Evolutionary conservation across 78 protist genomes (phyloP).

Genomic region (Ministeria vibrans): DNA sequence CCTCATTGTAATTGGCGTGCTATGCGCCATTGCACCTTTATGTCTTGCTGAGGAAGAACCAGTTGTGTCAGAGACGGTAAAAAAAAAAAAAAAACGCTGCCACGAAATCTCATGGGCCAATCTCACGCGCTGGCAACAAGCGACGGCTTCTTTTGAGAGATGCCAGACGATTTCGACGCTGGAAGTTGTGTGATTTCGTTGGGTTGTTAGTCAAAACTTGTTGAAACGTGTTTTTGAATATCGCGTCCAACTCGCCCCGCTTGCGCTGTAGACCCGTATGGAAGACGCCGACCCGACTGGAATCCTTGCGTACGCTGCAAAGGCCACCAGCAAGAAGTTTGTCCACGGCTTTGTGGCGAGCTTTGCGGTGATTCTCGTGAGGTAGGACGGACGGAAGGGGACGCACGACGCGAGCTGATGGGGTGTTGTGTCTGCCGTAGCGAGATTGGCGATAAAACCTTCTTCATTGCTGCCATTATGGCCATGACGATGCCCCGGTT

Average conservation of each 20-base stretch:
- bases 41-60: no score
- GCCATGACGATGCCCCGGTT: conserved; percentile 45
- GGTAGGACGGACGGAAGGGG: no score
- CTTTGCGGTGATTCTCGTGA: conserved; percentile 46
- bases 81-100: background rate
- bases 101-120: background rate
- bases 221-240: background rate
- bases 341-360: conserved; percentile 32
- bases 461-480: conserved; percentile 73
- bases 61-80: background rate
- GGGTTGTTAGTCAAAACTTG: background rate
- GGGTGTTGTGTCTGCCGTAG: no score
- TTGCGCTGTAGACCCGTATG: background rate
- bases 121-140: background rate
- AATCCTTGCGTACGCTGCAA: background rate
- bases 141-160: background rate
- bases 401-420: no score
- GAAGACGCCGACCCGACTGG: background rate
- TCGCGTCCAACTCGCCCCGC: background rate
- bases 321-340: background rate
- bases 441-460: conserved; percentile 86
- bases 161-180: background rate
- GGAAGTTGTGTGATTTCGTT: background rate
- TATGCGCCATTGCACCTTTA: no score
- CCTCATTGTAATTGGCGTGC: no score